Percentiles rank a stretch among this genome's conserved stretches.
Conservation (phyloP, 228 moss, liverwort and hornwort species). For the Sphagnum magellanicum region DNA sequence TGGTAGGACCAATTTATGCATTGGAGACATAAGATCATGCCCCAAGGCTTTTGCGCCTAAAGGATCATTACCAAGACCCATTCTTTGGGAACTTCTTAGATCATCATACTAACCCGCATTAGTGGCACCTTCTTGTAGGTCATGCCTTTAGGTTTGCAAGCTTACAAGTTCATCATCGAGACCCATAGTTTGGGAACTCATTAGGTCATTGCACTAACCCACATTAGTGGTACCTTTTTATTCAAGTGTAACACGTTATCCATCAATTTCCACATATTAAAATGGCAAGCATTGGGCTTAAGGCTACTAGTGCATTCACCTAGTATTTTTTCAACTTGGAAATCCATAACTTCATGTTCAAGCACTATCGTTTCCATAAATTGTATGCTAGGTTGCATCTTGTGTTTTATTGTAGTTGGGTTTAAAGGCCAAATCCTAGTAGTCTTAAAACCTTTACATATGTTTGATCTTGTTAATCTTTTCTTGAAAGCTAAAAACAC, state of each 20-base stretch:
- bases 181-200: too few species aligned
- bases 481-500: background rate
- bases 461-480: background rate
- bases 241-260: background rate
- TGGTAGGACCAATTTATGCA: too few species aligned
- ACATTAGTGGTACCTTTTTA: background rate
- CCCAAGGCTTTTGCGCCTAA: too few species aligned
- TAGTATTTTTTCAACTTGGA: background rate
- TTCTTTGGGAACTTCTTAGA: too few species aligned
- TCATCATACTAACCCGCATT: too few species aligned
- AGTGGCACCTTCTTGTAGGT: too few species aligned
- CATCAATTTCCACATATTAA: background rate
- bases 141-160: too few species aligned
- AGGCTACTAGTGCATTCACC: background rate
- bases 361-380: background rate
- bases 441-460: background rate
- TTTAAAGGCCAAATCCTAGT: background rate
- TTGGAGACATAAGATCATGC: too few species aligned
- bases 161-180: too few species aligned
- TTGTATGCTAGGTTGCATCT: background rate
- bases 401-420: background rate
- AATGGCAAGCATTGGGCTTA: too few species aligned
- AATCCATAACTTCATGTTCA: background rate
- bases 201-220: too few species aligned
- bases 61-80: too few species aligned